Base-by-base conservation (phyloP, 345 rosid species). In the Citrus australasica region DNA sequence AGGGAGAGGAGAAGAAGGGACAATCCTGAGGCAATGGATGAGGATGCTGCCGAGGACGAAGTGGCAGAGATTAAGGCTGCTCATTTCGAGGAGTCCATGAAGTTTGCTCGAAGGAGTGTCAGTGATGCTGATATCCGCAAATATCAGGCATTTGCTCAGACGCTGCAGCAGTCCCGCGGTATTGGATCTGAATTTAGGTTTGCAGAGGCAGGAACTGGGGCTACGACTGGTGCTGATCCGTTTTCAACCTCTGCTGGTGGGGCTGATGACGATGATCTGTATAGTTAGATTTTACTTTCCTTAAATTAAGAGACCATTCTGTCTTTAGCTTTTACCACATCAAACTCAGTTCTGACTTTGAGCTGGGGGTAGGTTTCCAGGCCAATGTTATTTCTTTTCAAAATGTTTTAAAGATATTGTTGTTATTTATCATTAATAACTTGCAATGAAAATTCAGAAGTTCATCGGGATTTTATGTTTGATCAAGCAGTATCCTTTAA, bases 51-150 rank as follows among this genome's bases (percentile, higher is more conserved):
- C 1, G 92, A 88, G 17, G 93, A 88, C 0, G 93, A 88, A 76
- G 81, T 85, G 59, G 61, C 87, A 3, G 86, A 88, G 84, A 88
- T 88, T 48, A 88, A 84, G 79, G 86, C 87, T 25, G 88, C 86
- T 33, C 90, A 86, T 37, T 88, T 88, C 17, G 86, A 84, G 77
- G 87, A 88, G 81, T 88, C 89, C 3, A 88, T 88, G 90, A 88
- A 88, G 78, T 88, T 65, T 77, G 89, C 87, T 37, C 83, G 85
- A 6, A 79, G 85, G 81, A 86, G 90, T 77, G 88, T 82, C 10
- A 84, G 86, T 10, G 88, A 82, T 79, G 88, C 86, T n/a, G 88
- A 88, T 19, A 86, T 88, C 6, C 79, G 85, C 37, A 88, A 86
- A 58, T 81, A 88, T 72, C 87, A 82, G 72, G 82, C 86, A 1